These are phyloP conservation scores for Ganoderma multipileum DNA, from an alignment of 1,284 basidiomycete genomes.

Conservation along the genomic window DNA sequence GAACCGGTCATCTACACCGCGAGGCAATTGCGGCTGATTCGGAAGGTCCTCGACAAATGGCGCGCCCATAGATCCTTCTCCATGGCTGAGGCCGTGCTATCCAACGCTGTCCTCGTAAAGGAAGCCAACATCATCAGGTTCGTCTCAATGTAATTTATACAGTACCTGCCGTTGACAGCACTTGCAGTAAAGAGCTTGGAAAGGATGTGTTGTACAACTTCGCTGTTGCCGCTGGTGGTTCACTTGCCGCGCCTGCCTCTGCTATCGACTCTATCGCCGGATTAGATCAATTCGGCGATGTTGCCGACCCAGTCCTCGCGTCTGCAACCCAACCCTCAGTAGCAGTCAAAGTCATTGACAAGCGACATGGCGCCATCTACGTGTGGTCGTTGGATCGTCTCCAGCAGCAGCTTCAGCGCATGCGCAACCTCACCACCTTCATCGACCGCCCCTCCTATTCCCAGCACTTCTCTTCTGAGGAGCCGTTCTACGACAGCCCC, in stretches of 20 bases:
- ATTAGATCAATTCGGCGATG: constrained; percentile 91
- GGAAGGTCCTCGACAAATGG: constrained; percentile 87
- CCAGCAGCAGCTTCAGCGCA: constrained; percentile 88
- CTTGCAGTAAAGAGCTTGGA: constrained; percentile 77
- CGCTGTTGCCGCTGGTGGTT: constrained; percentile 84
- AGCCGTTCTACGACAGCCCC: constrained; percentile 90
- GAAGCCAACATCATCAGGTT: constrained; percentile 96
- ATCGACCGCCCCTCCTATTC: constrained; percentile 93
- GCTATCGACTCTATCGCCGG: constrained; percentile 88
- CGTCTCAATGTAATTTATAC: not conserved
- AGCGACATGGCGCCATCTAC: constrained; percentile 85
- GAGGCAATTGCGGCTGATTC: constrained; percentile 81
- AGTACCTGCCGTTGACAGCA: constrained; percentile 16
- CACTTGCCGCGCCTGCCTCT: constrained; percentile 82
- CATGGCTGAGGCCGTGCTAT: constrained; percentile 91
- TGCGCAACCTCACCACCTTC: constrained; percentile 94
- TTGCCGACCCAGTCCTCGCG: constrained; percentile 78
- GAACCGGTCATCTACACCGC: constrained; percentile 85
- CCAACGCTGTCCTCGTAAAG: constrained; percentile 87
- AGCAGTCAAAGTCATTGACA: constrained; percentile 91
- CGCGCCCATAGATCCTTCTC: constrained; percentile 82
- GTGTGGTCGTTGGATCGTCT: constrained; percentile 92
- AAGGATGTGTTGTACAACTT: constrained; percentile 94
- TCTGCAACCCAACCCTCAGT: constrained; percentile 84
- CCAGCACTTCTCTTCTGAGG: constrained; percentile 91